Conservation (phyloP, 495 filamentous ascomycete genomes). For the Staphylotrichum longicolle region DNA sequence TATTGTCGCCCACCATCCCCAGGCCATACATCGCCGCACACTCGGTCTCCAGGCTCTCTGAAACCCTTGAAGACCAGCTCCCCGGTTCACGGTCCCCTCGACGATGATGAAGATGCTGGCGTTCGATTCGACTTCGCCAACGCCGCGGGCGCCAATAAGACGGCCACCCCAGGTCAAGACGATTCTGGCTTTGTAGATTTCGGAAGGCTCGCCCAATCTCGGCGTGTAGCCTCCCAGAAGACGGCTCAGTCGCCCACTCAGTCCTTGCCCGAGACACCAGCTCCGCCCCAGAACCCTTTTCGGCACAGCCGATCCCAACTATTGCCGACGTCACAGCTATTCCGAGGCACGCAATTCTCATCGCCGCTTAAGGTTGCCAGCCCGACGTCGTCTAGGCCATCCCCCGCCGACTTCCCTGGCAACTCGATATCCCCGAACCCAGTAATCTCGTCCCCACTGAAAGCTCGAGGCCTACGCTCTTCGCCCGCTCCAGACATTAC, state of each 20-base stretch:
- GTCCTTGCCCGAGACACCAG: constrained; percentile 44
- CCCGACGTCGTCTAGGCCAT: constrained; percentile 51
- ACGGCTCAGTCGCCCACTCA: constrained; percentile 12
- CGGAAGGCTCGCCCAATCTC: constrained; percentile 18
- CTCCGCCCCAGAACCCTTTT: constrained; percentile 42
- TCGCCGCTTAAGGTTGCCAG: constrained; percentile 43
- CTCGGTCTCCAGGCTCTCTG: neutral
- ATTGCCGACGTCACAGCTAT: constrained; percentile 46
- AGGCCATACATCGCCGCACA: neutral
- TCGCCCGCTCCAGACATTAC: constrained; percentile 31
- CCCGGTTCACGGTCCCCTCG: constrained; percentile 28
- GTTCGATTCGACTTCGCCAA: constrained; percentile 34
- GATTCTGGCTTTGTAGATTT: constrained; percentile 30
- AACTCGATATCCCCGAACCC: constrained; percentile 41
- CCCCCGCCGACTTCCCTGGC: constrained; percentile 39
- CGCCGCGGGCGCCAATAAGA: constrained; percentile 9
- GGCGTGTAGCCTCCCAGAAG: constrained; percentile 17
- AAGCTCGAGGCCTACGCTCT: constrained; percentile 41
- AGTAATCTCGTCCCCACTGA: constrained; percentile 44
- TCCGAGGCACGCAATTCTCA: constrained; percentile 45
- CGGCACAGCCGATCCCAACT: constrained; percentile 36
- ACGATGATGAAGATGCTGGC: constrained; percentile 42
- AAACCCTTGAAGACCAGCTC: constrained; percentile 14
- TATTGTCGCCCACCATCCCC: constrained; percentile 24
- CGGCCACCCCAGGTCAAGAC: constrained; percentile 20